Percentiles rank a stretch among this genome's conserved stretches.
Evolutionary conservation across 176 grass and related monocot genomes (phyloP).

Genomic region (Carex cristatella): DNA sequence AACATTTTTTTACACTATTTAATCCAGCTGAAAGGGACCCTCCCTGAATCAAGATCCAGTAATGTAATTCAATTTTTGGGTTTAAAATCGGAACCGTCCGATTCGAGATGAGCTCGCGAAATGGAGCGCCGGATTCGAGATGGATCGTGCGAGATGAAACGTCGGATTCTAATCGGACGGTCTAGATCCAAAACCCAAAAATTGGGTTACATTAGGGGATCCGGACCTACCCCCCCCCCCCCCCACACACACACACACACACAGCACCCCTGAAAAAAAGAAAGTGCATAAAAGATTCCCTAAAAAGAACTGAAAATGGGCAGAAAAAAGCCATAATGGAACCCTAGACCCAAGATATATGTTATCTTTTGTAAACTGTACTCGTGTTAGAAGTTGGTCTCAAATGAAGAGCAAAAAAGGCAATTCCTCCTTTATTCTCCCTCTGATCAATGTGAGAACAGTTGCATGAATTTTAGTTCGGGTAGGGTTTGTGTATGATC

Average conservation of each 20-base stretch:
- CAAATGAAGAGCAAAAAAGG: conserved; percentile 5
- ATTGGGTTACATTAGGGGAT: too few species aligned
- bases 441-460: background rate
- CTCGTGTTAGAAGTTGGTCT: background rate
- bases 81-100: too few species aligned
- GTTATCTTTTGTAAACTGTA: conserved; percentile 8
- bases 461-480: background rate
- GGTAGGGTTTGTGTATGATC: conserved; percentile 1
- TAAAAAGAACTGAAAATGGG: conserved; percentile 24
- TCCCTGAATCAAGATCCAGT: too few species aligned
- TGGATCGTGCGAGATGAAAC: too few species aligned
- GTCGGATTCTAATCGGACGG: too few species aligned
- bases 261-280: background rate
- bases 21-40: background rate
- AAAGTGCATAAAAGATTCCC: conserved; percentile 19
- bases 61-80: too few species aligned
- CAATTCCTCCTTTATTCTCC: conserved; percentile 16
- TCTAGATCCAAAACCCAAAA: too few species aligned
- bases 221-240: too few species aligned
- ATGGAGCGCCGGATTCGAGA: too few species aligned
- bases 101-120: too few species aligned
- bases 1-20: background rate
- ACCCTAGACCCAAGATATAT: conserved; percentile 7
- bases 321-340: conserved; percentile 21
- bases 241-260: too few species aligned